Evolutionary conservation across 306 rosid species (phyloP).

Genomic region (Abrus pulchellus): DNA sequence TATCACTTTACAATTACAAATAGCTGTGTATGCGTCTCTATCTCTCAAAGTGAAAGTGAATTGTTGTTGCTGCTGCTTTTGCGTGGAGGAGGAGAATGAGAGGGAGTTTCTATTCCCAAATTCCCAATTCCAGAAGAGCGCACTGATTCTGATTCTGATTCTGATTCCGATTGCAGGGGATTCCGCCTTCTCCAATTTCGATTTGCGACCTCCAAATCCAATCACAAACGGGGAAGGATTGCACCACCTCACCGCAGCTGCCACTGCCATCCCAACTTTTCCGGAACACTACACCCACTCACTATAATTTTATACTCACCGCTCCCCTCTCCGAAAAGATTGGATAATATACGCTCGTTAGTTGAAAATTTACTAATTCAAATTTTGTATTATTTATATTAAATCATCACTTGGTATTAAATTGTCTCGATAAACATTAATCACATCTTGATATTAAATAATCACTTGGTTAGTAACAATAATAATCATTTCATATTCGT

Average conservation of each 20-base stretch:
- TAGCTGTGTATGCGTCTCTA: background rate
- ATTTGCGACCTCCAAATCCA: background rate
- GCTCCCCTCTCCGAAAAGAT: background rate
- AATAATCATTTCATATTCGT: no score
- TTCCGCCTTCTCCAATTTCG: background rate
- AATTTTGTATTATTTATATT: no score
- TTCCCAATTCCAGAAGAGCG: constrained; percentile 86
- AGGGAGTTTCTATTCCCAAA: constrained; percentile 52
- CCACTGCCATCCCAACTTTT: constrained; percentile 32
- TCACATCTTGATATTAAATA: no score
- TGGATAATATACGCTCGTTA: background rate
- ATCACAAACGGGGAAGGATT: background rate
- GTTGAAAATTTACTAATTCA: no score
- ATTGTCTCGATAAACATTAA: no score
- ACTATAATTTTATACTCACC: background rate
- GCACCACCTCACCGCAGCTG: constrained; percentile 14
- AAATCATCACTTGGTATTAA: no score
- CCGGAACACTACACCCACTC: constrained; percentile 20
- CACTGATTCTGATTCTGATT: constrained; percentile 48
- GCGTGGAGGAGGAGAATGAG: background rate
- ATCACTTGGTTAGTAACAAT: no score
- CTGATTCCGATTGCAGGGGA: background rate
- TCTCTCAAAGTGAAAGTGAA: constrained; percentile 59
- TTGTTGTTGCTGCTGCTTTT: constrained; percentile 39
- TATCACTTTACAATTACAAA: constrained; percentile 49